These are phyloP conservation scores for Morella rubra DNA, from an alignment of 306 rosid species.

Conservation along the genomic window DNA sequence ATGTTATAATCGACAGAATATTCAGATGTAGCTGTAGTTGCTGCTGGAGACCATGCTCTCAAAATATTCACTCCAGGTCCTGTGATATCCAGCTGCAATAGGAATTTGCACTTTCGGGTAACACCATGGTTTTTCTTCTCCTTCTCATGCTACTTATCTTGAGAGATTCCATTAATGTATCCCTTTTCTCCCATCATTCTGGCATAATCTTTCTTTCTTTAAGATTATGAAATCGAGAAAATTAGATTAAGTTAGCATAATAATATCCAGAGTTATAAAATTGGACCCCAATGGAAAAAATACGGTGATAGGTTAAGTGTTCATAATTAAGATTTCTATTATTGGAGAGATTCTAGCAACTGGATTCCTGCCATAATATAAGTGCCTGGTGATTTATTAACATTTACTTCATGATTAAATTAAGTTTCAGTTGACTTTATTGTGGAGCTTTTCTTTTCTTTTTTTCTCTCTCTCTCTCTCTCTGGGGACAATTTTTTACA, in stretches of 20 bases:
- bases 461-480: background rate
- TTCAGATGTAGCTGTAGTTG: constrained; percentile 44
- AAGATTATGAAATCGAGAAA: background rate
- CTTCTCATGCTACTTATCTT: background rate
- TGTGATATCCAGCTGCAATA: constrained; percentile 64
- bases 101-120: constrained; percentile 13
- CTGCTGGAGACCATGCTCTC: constrained; percentile 74
- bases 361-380: constrained; percentile 47
- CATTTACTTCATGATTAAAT: constrained; percentile 1
- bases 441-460: background rate
- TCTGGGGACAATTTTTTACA: constrained; percentile 3
- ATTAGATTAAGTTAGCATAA: constrained; percentile 46
- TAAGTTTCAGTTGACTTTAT: background rate
- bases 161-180: background rate
- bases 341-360: constrained; percentile 52
- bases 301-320: constrained; percentile 55
- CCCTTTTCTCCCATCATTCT: constrained; percentile 1
- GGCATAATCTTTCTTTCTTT: constrained; percentile 12
- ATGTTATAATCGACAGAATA: constrained; percentile 54
- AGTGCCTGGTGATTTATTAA: constrained; percentile 1
- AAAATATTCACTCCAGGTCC: constrained; percentile 66
- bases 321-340: constrained; percentile 28
- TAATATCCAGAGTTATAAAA: constrained; percentile 57
- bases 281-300: constrained; percentile 75
- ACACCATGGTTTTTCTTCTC: background rate